A percentile compares a stretch with the other conserved stretches of the same genome.
Conservation (phyloP, 805 yeast genomes). For the Lipomyces oligophaga region DNA sequence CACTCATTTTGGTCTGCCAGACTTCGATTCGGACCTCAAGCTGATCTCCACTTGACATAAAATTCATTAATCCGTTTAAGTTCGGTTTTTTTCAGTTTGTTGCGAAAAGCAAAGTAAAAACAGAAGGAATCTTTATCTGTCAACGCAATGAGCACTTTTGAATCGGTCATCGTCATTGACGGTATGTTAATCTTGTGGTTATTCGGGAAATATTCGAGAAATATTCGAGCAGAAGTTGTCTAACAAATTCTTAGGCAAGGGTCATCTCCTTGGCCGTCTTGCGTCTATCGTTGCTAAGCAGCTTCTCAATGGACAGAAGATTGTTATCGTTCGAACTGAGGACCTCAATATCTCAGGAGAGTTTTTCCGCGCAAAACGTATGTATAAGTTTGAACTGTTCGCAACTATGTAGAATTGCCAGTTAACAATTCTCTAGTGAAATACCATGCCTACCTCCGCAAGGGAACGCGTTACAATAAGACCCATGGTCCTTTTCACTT, state of each 20-base stretch:
- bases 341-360: constrained; percentile 98
- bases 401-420: neutral
- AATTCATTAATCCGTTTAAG: no score
- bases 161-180: constrained; percentile 30
- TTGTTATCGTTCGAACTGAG: constrained; percentile 95
- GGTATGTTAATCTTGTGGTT: constrained; percentile 19
- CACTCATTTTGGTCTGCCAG: no score
- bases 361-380: constrained; percentile 95
- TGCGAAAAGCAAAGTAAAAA: no score
- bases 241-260: constrained; percentile 49
- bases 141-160: constrained; percentile 26
- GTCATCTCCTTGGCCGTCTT: constrained; percentile 99
- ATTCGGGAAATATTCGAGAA: neutral
- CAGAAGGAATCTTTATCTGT: no score
- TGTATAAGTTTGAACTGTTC: constrained; percentile 1
- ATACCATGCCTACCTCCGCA: constrained; percentile 99
- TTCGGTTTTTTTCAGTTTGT: no score
- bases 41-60: no score
- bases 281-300: constrained; percentile 99
- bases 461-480: constrained; percentile 98
- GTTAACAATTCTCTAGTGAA: constrained; percentile 46
- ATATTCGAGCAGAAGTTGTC: neutral
- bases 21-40: no score
- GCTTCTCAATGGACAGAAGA: constrained; percentile 95
- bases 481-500: constrained; percentile 99